These are phyloP conservation scores for Euphrasia confusa DNA, from an alignment of 257 asterid genomes.

Conservation along the genomic window DNA sequence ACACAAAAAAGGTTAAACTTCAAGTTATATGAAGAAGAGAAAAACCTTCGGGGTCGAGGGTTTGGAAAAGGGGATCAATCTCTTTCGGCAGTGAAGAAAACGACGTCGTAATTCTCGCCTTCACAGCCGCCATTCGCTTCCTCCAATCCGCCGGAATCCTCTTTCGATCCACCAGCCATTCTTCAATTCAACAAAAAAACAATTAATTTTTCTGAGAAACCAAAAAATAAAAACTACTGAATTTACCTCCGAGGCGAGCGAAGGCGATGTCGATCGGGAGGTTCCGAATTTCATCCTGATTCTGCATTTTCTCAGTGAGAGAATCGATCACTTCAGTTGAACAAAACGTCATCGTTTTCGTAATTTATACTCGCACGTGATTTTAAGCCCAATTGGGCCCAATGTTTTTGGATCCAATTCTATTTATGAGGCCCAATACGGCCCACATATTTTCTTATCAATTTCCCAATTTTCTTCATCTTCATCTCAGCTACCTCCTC, in stretches of 20 bases:
- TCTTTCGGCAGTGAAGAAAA: constrained; percentile 78
- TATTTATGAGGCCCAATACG: not conserved
- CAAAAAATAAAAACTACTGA: not conserved
- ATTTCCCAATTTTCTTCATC: constrained; percentile 7
- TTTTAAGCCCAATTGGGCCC: not conserved
- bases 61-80: constrained; percentile 66
- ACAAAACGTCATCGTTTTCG: not conserved
- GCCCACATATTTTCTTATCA: not conserved
- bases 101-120: constrained; percentile 68
- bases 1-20: too few relatives aligned
- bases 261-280: constrained; percentile 94
- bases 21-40: not conserved
- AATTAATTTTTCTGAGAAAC: not conserved
- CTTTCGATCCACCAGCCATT: constrained; percentile 97
- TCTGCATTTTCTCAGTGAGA: constrained; percentile 42
- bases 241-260: constrained; percentile 85
- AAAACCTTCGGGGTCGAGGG: constrained; percentile 77
- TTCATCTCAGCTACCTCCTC: not conserved
- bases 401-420: not conserved
- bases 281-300: constrained; percentile 64
- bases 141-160: constrained; percentile 86
- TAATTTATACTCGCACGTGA: not conserved
- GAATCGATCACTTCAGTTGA: constrained; percentile 2
- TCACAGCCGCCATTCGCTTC: constrained; percentile 75
- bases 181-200: constrained; percentile 38